These are phyloP conservation scores for Teratosphaeria viscida DNA, from an alignment of 2,329 filamentous ascomycete species.

Conservation along the genomic window DNA sequence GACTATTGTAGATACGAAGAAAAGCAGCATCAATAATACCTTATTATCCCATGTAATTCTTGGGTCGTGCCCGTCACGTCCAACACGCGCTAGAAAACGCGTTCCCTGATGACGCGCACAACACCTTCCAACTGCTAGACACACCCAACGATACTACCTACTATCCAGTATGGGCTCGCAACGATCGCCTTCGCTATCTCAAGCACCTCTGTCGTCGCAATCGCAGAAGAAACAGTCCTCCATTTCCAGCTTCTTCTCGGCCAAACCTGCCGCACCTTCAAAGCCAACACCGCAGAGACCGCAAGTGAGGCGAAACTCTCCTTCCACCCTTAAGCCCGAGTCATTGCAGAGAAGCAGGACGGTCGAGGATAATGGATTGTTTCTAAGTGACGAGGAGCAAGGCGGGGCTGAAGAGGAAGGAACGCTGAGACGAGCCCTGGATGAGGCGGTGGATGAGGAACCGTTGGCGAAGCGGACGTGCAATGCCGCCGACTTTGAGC, in stretches of 20 bases:
- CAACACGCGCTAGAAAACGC: not conserved
- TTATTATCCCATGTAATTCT: not conserved
- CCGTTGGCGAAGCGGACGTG: not conserved
- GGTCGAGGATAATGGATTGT: constrained; percentile 11
- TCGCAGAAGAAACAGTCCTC: constrained; percentile 63
- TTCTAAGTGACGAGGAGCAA: constrained; percentile 23
- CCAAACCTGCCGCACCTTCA: constrained; percentile 13
- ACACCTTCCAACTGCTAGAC: not conserved
- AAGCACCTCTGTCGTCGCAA: constrained; percentile 6
- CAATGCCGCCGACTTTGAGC: not conserved
- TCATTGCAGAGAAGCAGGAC: constrained; percentile 11
- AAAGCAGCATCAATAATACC: no score
- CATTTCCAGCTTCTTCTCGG: constrained; percentile 47
- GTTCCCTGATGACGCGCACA: not conserved
- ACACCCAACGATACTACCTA: not conserved
- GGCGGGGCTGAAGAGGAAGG: not conserved
- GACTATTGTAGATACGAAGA: not conserved
- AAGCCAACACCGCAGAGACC: constrained; percentile 14
- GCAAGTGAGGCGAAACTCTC: not conserved
- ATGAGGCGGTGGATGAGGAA: constrained; percentile 7
- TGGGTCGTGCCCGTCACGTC: not conserved
- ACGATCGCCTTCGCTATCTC: not conserved
- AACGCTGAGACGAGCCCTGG: constrained; percentile 12
- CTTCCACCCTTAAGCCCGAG: constrained; percentile 4
- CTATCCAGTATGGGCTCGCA: not conserved